phyloP scores from a whole-genome alignment of 192 early-diverging fungal species.

The Coemansia biformis region DNA sequence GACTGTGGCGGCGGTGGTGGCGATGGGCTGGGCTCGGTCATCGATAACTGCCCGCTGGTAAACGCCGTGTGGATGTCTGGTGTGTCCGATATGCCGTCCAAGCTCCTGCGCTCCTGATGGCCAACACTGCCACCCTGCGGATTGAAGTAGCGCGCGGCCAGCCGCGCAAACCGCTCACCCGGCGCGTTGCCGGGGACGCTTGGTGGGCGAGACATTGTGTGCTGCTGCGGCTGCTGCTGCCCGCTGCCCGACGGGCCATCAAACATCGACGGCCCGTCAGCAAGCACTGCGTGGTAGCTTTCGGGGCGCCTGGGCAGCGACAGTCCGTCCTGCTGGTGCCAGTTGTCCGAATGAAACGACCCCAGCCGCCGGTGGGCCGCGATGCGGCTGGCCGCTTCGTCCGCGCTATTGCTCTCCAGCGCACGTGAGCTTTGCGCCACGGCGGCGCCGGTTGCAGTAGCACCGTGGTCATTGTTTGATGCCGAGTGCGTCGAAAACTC shows the following conservation, averaged over 20 bases:
- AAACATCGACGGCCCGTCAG: neutral
- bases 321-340: constrained; percentile 4
- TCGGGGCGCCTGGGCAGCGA: constrained; percentile 15
- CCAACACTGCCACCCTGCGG: neutral
- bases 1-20: neutral
- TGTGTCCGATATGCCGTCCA: constrained; percentile 21
- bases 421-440: no score
- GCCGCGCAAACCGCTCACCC: constrained; percentile 18
- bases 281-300: constrained; percentile 19
- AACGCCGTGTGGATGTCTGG: constrained; percentile 21
- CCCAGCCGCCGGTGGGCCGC: constrained; percentile 7
- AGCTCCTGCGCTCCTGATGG: constrained; percentile 6
- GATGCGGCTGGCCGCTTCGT: neutral
- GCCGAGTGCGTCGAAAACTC: constrained; percentile 33
- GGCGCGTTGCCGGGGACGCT: constrained; percentile 1
- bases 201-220: constrained; percentile 3
- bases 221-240: neutral
- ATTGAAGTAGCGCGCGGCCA: constrained; percentile 30
- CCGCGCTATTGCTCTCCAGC: neutral
- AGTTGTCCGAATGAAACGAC: constrained; percentile 24
- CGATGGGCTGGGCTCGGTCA: constrained; percentile 7
- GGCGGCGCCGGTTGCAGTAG: neutral
- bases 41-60: constrained; percentile 19
- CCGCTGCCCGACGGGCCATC: constrained; percentile 9
- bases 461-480: constrained; percentile 1